phyloP scores from a whole-genome alignment of 208 protist species.

The Crithidia expoeki region DNA sequence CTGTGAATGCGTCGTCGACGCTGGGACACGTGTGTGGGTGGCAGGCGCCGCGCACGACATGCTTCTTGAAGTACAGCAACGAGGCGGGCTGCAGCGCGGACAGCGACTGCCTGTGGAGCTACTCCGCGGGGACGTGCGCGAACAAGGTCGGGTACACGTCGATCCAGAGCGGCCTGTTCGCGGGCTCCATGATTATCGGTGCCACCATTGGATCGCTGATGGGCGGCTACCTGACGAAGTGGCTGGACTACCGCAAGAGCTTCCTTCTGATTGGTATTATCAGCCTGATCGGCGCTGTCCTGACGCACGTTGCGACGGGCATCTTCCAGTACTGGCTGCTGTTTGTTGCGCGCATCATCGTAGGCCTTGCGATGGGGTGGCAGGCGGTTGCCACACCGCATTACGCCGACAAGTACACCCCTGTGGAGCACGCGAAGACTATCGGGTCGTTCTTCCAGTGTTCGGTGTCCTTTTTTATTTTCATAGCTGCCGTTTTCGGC shows the following conservation, averaged over 20 bases:
- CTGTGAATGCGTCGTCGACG: constrained; percentile 11
- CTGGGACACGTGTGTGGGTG: constrained; percentile 32
- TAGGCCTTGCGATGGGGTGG: constrained; percentile 38
- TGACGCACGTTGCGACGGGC: constrained; percentile 38
- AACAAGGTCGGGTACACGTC: constrained; percentile 38
- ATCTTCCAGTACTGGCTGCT: constrained; percentile 37
- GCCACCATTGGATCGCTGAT: constrained; percentile 31
- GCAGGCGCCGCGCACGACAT: constrained; percentile 23
- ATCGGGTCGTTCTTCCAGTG: constrained; percentile 62
- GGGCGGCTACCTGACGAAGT: constrained; percentile 22
- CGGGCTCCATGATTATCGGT: constrained; percentile 37
- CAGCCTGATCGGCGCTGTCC: constrained; percentile 7
- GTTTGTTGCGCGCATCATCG: constrained; percentile 33
- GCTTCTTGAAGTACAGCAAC: constrained; percentile 11
- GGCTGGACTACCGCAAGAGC: constrained; percentile 23
- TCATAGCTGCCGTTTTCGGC: constrained; percentile 54
- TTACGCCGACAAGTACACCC: constrained; percentile 40
- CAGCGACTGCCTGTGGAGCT: constrained; percentile 28
- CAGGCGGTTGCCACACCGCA: constrained; percentile 25
- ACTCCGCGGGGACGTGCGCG: constrained; percentile 15
- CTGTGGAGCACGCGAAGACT: constrained; percentile 2
- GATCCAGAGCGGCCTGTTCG: constrained; percentile 37
- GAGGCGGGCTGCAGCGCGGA: constrained; percentile 25
- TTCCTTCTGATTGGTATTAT: constrained; percentile 38
- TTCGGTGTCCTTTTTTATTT: constrained; percentile 50